Evolutionary conservation across 2,329 filamentous ascomycete species (phyloP).

Genomic region (Penicillium verrucosum): DNA sequence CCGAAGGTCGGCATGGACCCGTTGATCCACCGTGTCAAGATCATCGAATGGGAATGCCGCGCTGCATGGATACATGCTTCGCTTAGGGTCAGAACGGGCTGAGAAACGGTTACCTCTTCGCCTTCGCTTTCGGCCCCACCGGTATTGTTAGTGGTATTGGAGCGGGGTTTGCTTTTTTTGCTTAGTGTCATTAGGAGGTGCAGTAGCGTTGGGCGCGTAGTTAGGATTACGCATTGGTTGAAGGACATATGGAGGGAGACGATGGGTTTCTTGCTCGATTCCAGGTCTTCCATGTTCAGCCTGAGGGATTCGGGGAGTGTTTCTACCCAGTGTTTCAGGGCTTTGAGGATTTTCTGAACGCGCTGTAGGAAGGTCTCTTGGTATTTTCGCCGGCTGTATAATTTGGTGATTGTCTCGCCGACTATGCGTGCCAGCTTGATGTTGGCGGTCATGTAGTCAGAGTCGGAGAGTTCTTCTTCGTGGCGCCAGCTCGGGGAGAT

Average conservation of each 20-base stretch:
- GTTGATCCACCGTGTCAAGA: slow-evolving; percentile 40
- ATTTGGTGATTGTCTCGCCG: slow-evolving; percentile 34
- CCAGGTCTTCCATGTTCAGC: slow-evolving; percentile 32
- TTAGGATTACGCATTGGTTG: slow-evolving; percentile 41
- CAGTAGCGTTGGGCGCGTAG: slow-evolving; percentile 40
- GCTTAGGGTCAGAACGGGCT: slow-evolving; percentile 36
- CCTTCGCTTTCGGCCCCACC: neutral
- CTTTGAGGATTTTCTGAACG: slow-evolving; percentile 40
- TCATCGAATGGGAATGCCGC: slow-evolving; percentile 37
- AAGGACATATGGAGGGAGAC: slow-evolving; percentile 40
- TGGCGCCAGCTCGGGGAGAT: slow-evolving; percentile 31
- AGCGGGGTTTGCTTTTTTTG: slow-evolving; percentile 11
- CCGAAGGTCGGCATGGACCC: slow-evolving; percentile 39
- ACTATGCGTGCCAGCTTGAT: slow-evolving; percentile 39
- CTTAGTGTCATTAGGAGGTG: slow-evolving; percentile 38
- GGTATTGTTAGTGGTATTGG: neutral
- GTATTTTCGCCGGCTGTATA: slow-evolving; percentile 38
- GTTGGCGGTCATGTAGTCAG: slow-evolving; percentile 37
- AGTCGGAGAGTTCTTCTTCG: slow-evolving; percentile 38
- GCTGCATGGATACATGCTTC: slow-evolving; percentile 42
- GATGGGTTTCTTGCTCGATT: slow-evolving; percentile 33
- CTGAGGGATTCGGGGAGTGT: slow-evolving; percentile 35
- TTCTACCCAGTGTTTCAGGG: slow-evolving; percentile 40
- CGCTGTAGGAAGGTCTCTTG: slow-evolving; percentile 39
- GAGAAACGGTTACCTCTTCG: slow-evolving; percentile 30